Base-by-base conservation (phyloP, 2,329 filamentous ascomycete species). In the Diatrype stigma region DNA sequence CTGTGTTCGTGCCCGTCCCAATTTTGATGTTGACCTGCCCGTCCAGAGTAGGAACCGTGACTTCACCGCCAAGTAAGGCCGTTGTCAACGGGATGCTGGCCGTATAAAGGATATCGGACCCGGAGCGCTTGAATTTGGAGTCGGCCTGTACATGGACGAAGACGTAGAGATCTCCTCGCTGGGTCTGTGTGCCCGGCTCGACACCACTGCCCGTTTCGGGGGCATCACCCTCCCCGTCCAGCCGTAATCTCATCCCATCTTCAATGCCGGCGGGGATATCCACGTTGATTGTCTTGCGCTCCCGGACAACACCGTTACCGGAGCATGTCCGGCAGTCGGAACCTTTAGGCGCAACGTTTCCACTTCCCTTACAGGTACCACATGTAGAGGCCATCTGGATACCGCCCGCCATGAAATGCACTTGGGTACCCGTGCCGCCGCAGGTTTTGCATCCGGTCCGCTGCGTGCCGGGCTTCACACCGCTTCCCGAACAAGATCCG, bases 381-480 rank as follows among this genome's bases (percentile, higher is more conserved):
- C 94, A 99, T 1, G 91, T 95, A 55, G 89, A 90, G 4, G 89
- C 90, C 86, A 99, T 93, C 73, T 97, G 93, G 73, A 99, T 97
- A 22, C 91, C 92, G 49, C 91, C 91, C 61, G 90, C 85, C 81
- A 96, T 88, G 64, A 90, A 87, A 69, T 96, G 90, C 46, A 97
- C 86, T 51, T 89, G 80, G 35, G 88, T 89, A 47, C 94, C 94
- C 2, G 90, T 90, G 16, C 94, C 94, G 54, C 88, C 86, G 68
- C 94, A 99, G 48, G 81, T 76, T 67, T 84, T 85, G 71, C 94
- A 99, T 55, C 84, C 76, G 22, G 82, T 76, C 60, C 85, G 80
- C 69, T 88, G 84, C 12, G 86, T 81, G 11, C 93, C 93, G 52
- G 84, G 70, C 75, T 96, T 97, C 69, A 97, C 63, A 1, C 94